phyloP scores from a whole-genome alignment of 345 rosid genomes.

The Theobroma cacao region DNA sequence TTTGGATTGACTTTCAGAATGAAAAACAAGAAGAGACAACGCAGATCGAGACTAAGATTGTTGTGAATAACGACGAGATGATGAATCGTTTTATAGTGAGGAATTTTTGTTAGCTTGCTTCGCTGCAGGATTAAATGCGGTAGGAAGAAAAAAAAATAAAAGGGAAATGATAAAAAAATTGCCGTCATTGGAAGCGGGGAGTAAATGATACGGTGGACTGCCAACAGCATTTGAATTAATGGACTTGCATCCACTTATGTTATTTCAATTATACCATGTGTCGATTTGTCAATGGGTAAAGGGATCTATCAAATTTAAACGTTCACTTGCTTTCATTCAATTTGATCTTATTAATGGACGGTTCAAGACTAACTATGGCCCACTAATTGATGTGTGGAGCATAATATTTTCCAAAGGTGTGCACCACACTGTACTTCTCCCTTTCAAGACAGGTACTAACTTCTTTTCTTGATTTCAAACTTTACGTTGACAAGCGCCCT shows the following conservation, averaged over 20 bases:
- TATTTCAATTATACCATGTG: not conserved
- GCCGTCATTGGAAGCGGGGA: not conserved
- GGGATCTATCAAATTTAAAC: not conserved
- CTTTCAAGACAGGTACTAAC: not conserved
- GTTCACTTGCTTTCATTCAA: not conserved
- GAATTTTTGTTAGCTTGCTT: not conserved
- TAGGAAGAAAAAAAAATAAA: not conserved
- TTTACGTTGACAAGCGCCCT: not conserved
- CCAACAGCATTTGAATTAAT: not conserved
- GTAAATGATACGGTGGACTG: not conserved
- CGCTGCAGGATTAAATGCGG: not conserved
- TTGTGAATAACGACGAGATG: not conserved
- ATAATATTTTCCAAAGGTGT: not conserved
- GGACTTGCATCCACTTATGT: not conserved
- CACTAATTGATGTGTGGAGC: too few species aligned
- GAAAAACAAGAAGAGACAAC: not conserved
- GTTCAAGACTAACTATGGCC: not conserved
- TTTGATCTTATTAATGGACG: not conserved
- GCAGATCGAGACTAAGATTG: not conserved
- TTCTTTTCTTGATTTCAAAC: too few species aligned
- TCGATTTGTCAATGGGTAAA: not conserved
- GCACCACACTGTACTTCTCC: not conserved
- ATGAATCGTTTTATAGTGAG: not conserved
- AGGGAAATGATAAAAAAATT: too few species aligned
- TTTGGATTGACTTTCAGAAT: not conserved